Conservation (phyloP, 1,284 basidiomycete genomes). For the Volvariella volvacea region DNA sequence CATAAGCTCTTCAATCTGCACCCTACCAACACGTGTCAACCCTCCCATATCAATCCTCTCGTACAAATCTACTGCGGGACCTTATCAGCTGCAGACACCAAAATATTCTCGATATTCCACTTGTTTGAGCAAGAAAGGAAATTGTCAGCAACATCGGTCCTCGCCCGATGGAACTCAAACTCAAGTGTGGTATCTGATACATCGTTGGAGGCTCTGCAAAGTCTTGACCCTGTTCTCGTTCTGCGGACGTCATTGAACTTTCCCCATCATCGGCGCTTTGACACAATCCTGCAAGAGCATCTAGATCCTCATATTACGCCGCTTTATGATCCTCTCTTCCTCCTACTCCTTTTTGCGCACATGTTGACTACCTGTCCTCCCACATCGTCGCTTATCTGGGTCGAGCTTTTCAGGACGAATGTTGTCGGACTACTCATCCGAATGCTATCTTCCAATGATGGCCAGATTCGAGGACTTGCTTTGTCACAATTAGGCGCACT, state of each 20-base stretch:
- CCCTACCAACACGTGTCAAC: constrained; percentile 77
- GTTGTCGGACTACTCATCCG: constrained; percentile 71
- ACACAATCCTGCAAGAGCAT: constrained; percentile 21
- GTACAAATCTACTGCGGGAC: constrained; percentile 71
- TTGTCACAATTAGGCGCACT: constrained; percentile 47
- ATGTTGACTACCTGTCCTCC: constrained; percentile 53
- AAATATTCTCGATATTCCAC: constrained; percentile 67
- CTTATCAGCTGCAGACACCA: constrained; percentile 53
- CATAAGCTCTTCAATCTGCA: constrained; percentile 67
- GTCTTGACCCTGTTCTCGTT: constrained; percentile 63
- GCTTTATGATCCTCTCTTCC: constrained; percentile 81
- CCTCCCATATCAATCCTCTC: constrained; percentile 74
- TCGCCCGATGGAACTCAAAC: constrained; percentile 55
- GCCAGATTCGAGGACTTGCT: constrained; percentile 51
- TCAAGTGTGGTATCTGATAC: constrained; percentile 34
- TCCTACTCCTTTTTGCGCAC: constrained; percentile 63
- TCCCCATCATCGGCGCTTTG: constrained; percentile 51
- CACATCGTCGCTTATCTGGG: constrained; percentile 68
- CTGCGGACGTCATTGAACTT: constrained; percentile 72
- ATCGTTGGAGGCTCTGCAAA: constrained; percentile 60
- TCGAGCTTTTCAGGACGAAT: constrained; percentile 81
- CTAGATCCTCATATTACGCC: constrained; percentile 24
- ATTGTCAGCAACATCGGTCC: constrained; percentile 53
- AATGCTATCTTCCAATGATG: constrained; percentile 65
- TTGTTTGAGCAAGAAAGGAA: constrained; percentile 74